A percentile compares a stretch with the other conserved stretches of the same genome.
Conservation (phyloP, 768 basidiomycete genomes). For the Rhizopogon vinicolor region DNA sequence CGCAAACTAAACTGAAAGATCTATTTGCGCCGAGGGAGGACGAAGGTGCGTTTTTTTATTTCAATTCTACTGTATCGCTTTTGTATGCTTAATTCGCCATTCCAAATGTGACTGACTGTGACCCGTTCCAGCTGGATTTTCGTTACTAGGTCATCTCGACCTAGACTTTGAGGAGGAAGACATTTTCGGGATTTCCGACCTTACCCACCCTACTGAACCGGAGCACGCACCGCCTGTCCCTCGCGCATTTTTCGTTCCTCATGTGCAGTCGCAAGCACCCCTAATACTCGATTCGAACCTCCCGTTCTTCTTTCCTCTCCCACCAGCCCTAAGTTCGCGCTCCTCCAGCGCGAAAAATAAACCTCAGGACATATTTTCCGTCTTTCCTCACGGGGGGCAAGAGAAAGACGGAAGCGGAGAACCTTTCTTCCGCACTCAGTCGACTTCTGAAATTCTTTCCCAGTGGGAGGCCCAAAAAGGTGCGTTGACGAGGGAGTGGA, state of each 20-base stretch:
- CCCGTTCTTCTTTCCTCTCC: constrained; percentile 62
- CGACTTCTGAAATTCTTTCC: constrained; percentile 49
- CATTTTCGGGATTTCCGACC: constrained; percentile 23
- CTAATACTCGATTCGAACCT: constrained; percentile 47
- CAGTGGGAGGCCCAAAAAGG: constrained; percentile 69
- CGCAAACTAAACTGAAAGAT: constrained; percentile 52
- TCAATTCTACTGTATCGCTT: background rate
- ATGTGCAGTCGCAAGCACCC: constrained; percentile 8
- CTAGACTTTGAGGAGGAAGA: constrained; percentile 70
- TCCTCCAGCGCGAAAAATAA: constrained; percentile 10
- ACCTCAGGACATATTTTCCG: constrained; percentile 17
- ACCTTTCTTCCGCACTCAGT: constrained; percentile 23
- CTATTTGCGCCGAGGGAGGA: constrained; percentile 69
- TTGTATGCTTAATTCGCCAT: background rate
- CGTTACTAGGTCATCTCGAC: constrained; percentile 70
- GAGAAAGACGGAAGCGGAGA: constrained; percentile 45
- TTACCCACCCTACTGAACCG: constrained; percentile 14
- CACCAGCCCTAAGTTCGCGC: constrained; percentile 17
- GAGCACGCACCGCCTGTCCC: background rate
- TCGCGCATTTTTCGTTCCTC: background rate
- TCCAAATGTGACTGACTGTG: background rate
- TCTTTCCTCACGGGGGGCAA: constrained; percentile 36
- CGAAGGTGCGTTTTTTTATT: constrained; percentile 41
- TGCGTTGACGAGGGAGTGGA: constrained; percentile 73
- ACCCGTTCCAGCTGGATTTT: constrained; percentile 51